phyloP scores from a whole-genome alignment of 192 early-diverging fungal genomes.

The Umbelopsis sp. region DNA sequence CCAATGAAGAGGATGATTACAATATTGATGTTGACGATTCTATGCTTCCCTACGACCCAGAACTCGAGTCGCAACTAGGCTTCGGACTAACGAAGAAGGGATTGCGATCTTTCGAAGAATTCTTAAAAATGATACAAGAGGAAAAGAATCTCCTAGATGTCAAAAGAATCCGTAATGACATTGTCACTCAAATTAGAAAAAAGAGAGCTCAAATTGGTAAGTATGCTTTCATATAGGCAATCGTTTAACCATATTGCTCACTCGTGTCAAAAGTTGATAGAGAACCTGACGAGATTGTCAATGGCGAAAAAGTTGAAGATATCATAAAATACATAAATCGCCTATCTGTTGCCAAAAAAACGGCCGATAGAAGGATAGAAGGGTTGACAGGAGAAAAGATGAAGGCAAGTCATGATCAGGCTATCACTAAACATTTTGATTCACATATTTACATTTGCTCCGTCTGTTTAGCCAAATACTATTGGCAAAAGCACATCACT shows the following conservation, averaged over 20 bases:
- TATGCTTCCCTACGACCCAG: conserved; percentile 11
- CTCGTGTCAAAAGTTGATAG: conserved; percentile 52
- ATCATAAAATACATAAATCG: conserved; percentile 75
- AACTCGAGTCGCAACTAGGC: conserved; percentile 14
- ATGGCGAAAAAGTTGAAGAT: conserved; percentile 76
- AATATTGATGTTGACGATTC: conserved; percentile 7
- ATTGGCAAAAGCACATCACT: not conserved
- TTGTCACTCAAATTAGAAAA: conserved; percentile 75
- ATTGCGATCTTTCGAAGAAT: conserved; percentile 67
- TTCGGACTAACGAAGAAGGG: conserved; percentile 27
- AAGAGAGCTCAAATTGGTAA: conserved; percentile 60
- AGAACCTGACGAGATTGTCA: conserved; percentile 74
- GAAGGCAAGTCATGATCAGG: conserved; percentile 34
- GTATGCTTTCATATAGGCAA: not conserved
- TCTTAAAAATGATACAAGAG: conserved; percentile 71
- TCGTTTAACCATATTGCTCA: not conserved
- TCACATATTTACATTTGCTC: not conserved
- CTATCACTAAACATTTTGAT: not conserved
- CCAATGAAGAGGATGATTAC: not conserved
- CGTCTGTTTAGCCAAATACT: conserved; percentile 36
- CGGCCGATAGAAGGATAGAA: conserved; percentile 74
- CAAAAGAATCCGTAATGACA: conserved; percentile 65
- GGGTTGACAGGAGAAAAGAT: conserved; percentile 51
- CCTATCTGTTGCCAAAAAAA: conserved; percentile 70
- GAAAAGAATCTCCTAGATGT: conserved; percentile 66